phyloP scores from a whole-genome alignment of 768 basidiomycete genomes.

The Symmetrospora coprosmae region DNA sequence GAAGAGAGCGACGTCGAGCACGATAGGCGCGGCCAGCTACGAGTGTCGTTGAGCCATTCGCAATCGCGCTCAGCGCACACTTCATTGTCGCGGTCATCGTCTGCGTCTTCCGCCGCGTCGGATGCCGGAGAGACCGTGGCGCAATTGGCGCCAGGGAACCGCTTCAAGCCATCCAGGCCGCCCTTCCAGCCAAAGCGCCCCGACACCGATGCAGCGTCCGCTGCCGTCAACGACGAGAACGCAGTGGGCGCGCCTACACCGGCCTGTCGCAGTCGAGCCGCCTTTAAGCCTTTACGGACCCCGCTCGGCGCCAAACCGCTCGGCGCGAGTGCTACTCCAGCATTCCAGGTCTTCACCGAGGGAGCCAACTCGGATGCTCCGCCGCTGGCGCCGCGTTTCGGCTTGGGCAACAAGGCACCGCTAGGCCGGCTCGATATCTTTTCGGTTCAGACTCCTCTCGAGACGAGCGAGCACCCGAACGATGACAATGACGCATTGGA shows the following conservation, averaged over 20 bases:
- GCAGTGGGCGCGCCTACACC: slow-evolving; percentile 9
- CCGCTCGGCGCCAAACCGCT: slow-evolving; percentile 25
- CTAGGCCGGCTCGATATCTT: too few relatives aligned
- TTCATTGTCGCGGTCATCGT: not conserved
- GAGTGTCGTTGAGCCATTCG: too few relatives aligned
- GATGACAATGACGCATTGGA: too few relatives aligned
- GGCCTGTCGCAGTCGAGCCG: too few relatives aligned
- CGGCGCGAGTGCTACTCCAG: not conserved
- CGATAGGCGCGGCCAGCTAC: not conserved
- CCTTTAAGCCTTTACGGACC: slow-evolving; percentile 30
- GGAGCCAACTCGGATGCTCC: too few relatives aligned
- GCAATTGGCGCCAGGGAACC: not conserved
- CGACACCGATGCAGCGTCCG: not conserved
- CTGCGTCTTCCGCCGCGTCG: slow-evolving; percentile 1
- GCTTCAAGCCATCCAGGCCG: not conserved
- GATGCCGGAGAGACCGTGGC: not conserved
- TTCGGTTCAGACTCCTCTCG: too few relatives aligned
- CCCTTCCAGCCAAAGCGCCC: too few relatives aligned
- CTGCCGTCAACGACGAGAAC: slow-evolving; percentile 30
- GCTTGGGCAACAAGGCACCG: too few relatives aligned
- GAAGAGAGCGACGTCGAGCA: slow-evolving; percentile 17
- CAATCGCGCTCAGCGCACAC: too few relatives aligned
- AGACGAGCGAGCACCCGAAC: too few relatives aligned
- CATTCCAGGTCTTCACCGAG: too few relatives aligned
- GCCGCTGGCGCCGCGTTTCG: too few relatives aligned